Conservation (phyloP, 352 stramenopile genomes). For the Globisporangium uncinulatum region DNA sequence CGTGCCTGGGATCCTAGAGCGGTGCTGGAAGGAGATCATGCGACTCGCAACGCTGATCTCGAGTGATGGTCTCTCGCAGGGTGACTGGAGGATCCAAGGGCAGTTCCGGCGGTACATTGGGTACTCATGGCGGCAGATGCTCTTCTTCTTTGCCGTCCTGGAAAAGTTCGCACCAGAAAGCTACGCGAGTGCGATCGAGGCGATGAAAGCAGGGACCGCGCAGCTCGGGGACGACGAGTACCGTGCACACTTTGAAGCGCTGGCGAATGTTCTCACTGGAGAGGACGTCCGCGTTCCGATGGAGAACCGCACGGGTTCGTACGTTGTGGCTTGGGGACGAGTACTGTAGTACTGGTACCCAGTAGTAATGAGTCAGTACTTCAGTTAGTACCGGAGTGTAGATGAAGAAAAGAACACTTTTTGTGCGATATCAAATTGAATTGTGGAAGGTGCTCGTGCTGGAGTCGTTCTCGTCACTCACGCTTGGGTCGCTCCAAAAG, state of each 20-base stretch:
- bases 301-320: background rate
- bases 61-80: too few relatives aligned
- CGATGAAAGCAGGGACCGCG: background rate
- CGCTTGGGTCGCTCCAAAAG: too few relatives aligned
- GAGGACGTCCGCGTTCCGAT: background rate
- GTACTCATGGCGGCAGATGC: conserved; percentile 14
- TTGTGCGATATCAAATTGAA: too few relatives aligned
- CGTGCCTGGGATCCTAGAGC: conserved; percentile 11
- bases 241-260: conserved; percentile 1
- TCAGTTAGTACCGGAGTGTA: too few relatives aligned
- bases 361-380: too few relatives aligned
- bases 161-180: conserved; percentile 10
- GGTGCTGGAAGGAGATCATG: conserved; percentile 1
- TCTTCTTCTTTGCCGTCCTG: conserved; percentile 19
- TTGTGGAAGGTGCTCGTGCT: too few relatives aligned
- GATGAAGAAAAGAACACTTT: too few relatives aligned
- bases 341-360: too few relatives aligned
- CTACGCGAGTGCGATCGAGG: background rate
- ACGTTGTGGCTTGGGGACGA: background rate
- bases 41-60: background rate
- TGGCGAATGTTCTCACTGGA: conserved; percentile 1
- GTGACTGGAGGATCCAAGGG: background rate
- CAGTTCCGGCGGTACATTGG: conserved; percentile 10
- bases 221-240: background rate
- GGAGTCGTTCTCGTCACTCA: too few relatives aligned